These are phyloP conservation scores for Coemansia asiatica DNA, from an alignment of 192 early-diverging fungal species.

Conservation along the genomic window DNA sequence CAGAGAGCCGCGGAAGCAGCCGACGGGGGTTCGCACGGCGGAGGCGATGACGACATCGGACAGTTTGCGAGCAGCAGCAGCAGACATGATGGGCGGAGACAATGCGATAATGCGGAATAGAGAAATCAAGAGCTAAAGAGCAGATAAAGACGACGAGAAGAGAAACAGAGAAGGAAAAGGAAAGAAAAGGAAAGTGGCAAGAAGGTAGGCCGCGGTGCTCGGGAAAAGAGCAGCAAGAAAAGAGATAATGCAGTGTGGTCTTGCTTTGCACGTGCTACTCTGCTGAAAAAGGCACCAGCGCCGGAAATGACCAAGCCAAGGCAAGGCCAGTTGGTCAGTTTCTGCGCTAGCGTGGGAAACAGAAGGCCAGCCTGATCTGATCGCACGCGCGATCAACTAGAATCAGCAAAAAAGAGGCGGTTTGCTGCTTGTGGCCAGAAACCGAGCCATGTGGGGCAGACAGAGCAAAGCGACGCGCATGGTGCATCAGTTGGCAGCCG, in stretches of 20 bases:
- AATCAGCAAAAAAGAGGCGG: too few relatives aligned
- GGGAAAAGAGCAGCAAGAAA: too few relatives aligned
- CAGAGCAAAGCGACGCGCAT: background rate
- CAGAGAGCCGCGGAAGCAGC: slow-evolving; percentile 85
- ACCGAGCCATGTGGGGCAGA: background rate
- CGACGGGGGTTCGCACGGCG: slow-evolving; percentile 87
- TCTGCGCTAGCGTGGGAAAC: slow-evolving; percentile 3
- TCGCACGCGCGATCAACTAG: background rate
- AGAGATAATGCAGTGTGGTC: too few relatives aligned
- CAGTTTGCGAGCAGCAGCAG: slow-evolving; percentile 42
- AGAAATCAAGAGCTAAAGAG: background rate
- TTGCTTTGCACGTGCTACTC: too few relatives aligned
- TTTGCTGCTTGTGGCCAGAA: background rate
- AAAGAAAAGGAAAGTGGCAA: too few relatives aligned
- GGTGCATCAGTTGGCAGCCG: background rate
- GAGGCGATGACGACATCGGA: slow-evolving; percentile 52
- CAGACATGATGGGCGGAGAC: slow-evolving; percentile 31
- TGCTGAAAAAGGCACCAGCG: too few relatives aligned
- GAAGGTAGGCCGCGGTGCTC: too few relatives aligned
- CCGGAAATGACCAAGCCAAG: too few relatives aligned
- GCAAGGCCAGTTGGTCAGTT: background rate
- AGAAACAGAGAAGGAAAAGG: background rate
- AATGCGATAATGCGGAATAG: background rate
- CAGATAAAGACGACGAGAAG: background rate
- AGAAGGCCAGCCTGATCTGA: slow-evolving; percentile 2